phyloP scores from a whole-genome alignment of 495 filamentous ascomycete genomes.

The Terfezia boudieri region DNA sequence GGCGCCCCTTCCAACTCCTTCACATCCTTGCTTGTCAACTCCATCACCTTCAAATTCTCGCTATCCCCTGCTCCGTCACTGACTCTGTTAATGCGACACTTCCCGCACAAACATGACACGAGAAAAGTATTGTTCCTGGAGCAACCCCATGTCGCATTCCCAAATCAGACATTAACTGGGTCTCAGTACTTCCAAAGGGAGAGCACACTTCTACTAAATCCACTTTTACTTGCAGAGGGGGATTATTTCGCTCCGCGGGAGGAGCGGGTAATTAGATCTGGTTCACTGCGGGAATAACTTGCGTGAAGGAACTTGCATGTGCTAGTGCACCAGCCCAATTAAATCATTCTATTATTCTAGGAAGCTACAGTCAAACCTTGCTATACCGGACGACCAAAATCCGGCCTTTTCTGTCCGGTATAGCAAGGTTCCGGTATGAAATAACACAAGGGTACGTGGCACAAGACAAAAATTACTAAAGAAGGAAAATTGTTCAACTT shows the following conservation, averaged over 20 bases:
- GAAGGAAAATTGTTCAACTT: neutral
- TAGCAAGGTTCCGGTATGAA: too few relatives aligned
- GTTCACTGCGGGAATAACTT: too few relatives aligned
- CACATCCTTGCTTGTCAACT: constrained; percentile 43
- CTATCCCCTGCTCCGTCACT: constrained; percentile 27
- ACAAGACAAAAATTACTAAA: constrained; percentile 1
- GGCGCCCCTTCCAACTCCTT: constrained; percentile 27
- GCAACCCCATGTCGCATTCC: constrained; percentile 22
- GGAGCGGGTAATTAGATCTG: too few relatives aligned
- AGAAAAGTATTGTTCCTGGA: constrained; percentile 30
- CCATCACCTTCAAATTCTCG: constrained; percentile 43
- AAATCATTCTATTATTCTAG: too few relatives aligned
- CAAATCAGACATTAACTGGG: constrained; percentile 2
- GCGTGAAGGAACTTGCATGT: too few relatives aligned
- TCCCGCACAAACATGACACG: constrained; percentile 34
- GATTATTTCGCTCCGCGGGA: too few relatives aligned
- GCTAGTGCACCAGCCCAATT: too few relatives aligned
- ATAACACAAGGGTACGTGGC: too few relatives aligned
- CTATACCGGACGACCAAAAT: too few relatives aligned
- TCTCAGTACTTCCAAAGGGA: constrained; percentile 12
- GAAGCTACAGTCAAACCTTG: too few relatives aligned
- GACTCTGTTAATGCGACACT: constrained; percentile 41
- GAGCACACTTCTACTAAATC: neutral
- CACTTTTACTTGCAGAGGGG: too few relatives aligned
- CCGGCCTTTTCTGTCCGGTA: too few relatives aligned